Evolutionary conservation across 176 grass and related monocot species (phyloP).

Genomic region (Zea luxurians): DNA sequence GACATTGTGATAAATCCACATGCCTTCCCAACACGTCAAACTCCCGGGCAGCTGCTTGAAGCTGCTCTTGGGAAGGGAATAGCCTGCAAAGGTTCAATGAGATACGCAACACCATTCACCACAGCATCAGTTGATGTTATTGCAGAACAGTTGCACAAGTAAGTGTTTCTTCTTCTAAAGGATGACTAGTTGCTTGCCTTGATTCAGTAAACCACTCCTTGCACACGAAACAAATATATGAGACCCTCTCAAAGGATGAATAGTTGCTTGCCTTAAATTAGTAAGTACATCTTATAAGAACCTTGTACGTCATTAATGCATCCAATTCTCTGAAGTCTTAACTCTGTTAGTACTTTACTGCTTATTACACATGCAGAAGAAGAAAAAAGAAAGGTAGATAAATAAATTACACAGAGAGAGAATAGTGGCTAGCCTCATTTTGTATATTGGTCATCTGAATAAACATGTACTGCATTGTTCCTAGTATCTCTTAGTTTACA

Average conservation of each 20-base stretch:
- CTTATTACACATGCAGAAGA: constrained; percentile 1
- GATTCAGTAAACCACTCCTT: constrained; percentile 14
- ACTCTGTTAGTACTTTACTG: not conserved
- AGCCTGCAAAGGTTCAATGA: constrained; percentile 54
- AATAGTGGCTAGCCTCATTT: not conserved
- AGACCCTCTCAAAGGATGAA: constrained; percentile 6
- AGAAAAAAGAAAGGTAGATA: not conserved
- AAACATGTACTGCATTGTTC: constrained; percentile 1
- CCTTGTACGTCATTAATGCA: not conserved
- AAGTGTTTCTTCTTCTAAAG: constrained; percentile 37
- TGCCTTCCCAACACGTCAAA: constrained; percentile 92
- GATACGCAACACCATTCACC: constrained; percentile 89
- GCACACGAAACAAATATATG: constrained; percentile 14
- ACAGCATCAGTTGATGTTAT: constrained; percentile 81
- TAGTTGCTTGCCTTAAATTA: too few species aligned
- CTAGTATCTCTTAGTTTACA: not conserved
- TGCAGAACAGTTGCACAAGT: constrained; percentile 80
- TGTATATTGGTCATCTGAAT: constrained; percentile 12
- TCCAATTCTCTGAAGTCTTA: not conserved
- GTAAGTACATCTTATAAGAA: not conserved
- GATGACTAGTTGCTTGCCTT: not conserved
- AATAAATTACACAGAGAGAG: not conserved
- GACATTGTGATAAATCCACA: constrained; percentile 98
- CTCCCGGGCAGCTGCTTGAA: constrained; percentile 91
- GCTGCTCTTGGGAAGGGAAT: constrained; percentile 97